A percentile compares a stretch with the other conserved stretches of the same genome.
Conservation (phyloP, 225 moss, liverwort and hornwort species). For the Physcomitrium patens region DNA sequence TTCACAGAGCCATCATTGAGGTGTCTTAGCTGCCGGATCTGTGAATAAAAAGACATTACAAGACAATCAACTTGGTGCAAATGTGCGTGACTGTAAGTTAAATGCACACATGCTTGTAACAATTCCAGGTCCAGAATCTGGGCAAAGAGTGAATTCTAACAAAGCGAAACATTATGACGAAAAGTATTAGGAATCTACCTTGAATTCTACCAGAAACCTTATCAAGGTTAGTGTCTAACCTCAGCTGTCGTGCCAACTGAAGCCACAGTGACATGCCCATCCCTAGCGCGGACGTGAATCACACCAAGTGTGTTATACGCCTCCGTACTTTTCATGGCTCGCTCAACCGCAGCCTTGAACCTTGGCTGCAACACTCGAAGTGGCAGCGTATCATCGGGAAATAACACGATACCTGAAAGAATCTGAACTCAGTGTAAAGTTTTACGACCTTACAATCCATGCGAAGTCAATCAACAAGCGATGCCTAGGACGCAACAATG, state of each 20-base stretch:
- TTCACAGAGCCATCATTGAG: slow-evolving; percentile 88
- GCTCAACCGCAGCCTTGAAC: slow-evolving; percentile 85
- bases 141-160: slow-evolving; percentile 11
- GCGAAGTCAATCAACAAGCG: background rate
- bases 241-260: slow-evolving; percentile 60
- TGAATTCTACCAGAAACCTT: too few relatives aligned
- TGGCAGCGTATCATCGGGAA: slow-evolving; percentile 87
- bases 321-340: slow-evolving; percentile 71
- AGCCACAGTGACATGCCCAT: slow-evolving; percentile 51
- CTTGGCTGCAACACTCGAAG: slow-evolving; percentile 83
- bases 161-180: too few relatives aligned
- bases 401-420: slow-evolving; percentile 80
- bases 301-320: slow-evolving; percentile 84
- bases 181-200: too few relatives aligned
- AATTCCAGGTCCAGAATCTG: too few relatives aligned
- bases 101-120: too few relatives aligned
- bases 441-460: background rate
- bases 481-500: background rate
- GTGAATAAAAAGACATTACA: background rate
- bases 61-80: too few relatives aligned
- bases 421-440: slow-evolving; percentile 4
- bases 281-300: slow-evolving; percentile 54
- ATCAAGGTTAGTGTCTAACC: slow-evolving; percentile 56
- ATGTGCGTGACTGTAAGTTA: too few relatives aligned
- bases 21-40: slow-evolving; percentile 81